Percentiles rank a stretch among this genome's conserved stretches.
These are phyloP conservation scores for Colletotrichum sansevieriae DNA, from an alignment of 2,329 filamentous ascomycete genomes.

Conservation along the genomic window DNA sequence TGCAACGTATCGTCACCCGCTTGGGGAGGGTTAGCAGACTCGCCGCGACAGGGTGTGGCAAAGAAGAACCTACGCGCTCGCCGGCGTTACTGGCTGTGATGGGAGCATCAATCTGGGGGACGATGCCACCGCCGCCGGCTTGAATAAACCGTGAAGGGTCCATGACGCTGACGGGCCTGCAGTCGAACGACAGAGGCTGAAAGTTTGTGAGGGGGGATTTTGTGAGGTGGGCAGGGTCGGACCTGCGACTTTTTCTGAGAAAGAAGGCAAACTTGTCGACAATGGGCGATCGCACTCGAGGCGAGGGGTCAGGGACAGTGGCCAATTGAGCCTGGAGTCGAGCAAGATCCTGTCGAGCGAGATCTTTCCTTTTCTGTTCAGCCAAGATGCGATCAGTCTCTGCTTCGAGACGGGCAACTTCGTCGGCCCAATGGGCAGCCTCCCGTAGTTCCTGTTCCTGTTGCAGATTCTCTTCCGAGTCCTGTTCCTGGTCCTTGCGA, in stretches of 20 bases:
- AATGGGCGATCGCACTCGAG: constrained; percentile 56
- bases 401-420: constrained; percentile 58
- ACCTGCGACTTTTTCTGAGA: constrained; percentile 55
- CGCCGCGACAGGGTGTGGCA: neutral
- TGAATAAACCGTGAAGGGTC: constrained; percentile 53
- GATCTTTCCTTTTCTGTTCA: constrained; percentile 64
- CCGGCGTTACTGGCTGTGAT: constrained; percentile 84
- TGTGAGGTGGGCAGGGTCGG: constrained; percentile 48
- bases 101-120: constrained; percentile 77
- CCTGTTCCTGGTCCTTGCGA: constrained; percentile 40
- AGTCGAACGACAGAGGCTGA: constrained; percentile 29
- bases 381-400: constrained; percentile 63
- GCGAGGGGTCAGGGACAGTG: constrained; percentile 50
- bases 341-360: constrained; percentile 60
- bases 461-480: constrained; percentile 21
- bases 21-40: constrained; percentile 52
- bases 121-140: constrained; percentile 60
- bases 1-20: constrained; percentile 80
- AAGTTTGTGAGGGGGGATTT: constrained; percentile 33
- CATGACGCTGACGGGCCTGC: constrained; percentile 34
- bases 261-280: constrained; percentile 64
- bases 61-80: constrained; percentile 72
- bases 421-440: constrained; percentile 51
- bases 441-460: constrained; percentile 44
- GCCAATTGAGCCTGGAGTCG: constrained; percentile 59